Evolutionary conservation across 176 grass and related monocot genomes (phyloP).

Genomic region (sorghum (Sorghum bicolor)): Sorghum_bicolor_NCBIv3 NC_012871.2:22652501-22653000

Average conservation of each 20-base stretch:
- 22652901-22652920: not conserved
- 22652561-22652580: conserved; percentile 54
- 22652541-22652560: conserved; percentile 40
- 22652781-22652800: conserved; percentile 52
- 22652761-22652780: conserved; percentile 57
- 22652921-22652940: conserved; percentile 6
- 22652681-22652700: conserved; percentile 58
- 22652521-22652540: conserved; percentile 64
- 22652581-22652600: conserved; percentile 43
- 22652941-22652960: not conserved
- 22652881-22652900: not conserved
- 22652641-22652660: conserved; percentile 72
- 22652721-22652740: conserved; percentile 54
- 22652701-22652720: conserved; percentile 54
- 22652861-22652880: conserved; percentile 65
- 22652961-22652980: not conserved
- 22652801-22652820: conserved; percentile 50
- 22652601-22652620: conserved; percentile 63
- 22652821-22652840: conserved; percentile 43
- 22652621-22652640: conserved; percentile 63
- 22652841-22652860: conserved; percentile 60
- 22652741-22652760: conserved; percentile 53
- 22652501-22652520: conserved; percentile 74
- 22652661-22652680: conserved; percentile 53
- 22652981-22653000: not conserved